Base-by-base conservation (phyloP, 2,329 filamentous ascomycete species). In the Pezicula neosporulosa region DNA sequence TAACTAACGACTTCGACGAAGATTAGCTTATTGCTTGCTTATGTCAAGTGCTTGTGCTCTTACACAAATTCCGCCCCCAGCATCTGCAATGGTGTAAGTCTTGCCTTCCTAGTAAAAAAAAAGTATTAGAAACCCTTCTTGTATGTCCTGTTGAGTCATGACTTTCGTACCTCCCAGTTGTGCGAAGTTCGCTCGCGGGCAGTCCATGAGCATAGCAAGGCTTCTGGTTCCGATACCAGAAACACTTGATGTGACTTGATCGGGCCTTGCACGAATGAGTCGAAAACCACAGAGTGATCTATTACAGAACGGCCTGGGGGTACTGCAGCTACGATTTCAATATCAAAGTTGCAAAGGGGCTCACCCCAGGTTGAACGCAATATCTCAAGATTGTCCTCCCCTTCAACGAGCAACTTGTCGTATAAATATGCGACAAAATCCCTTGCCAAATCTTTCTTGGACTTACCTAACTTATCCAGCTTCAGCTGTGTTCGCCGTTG, bases 51-150 rank as follows among this genome's bases (percentile, higher is more conserved):
- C 37, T 8, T 16, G 18, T 39, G 37, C 15, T 30, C 53, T 28
- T 30, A 56, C 53, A 36, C 54, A 53, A n/a, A 51, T 56, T 42
- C 49, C 51, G 10, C 54, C 54, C 2, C 54, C 51, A 27, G 49
- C 49, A 45, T 56, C 54, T 19, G 33, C 49, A 13, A 54, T 41
- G 9, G 53, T 5, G 28, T 54, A 56, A 41, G 28, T 39, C 6
- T 48, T 49, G 4, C 48, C 54, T 15, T 51, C 44, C 53, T 52
- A 19, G n/a, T 37, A 37, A 6, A 13, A 39, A 16, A 8, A 3
- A 16, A 39, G 37, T 19, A 5, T 39, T n/a, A 19, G n/a, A 19
- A 16, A 8, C 2, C 6, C 7, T 39, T 39, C 16, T 8, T 7
- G 15, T 39, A 5, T 8, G 18, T n/a, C 18, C 21, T 5, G 3